Evolutionary conservation across 2,329 filamentous ascomycete species (phyloP).

Genomic region (Talaromyces sp.): DNA sequence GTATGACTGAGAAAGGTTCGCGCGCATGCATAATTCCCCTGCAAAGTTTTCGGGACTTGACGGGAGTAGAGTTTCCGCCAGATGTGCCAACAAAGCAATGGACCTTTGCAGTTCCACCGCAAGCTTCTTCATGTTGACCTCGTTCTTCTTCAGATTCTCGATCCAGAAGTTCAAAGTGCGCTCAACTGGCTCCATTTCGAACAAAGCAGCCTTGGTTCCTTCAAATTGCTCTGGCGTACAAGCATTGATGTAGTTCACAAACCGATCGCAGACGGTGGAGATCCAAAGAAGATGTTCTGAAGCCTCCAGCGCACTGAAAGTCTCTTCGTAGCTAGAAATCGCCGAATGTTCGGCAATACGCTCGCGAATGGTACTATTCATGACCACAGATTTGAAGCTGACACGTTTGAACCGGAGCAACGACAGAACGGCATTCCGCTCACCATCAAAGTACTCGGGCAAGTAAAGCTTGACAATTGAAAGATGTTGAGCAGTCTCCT

Average conservation of each 20-base stretch:
- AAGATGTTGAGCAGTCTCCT: constrained; percentile 85
- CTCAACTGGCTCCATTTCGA: constrained; percentile 90
- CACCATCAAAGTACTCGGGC: constrained; percentile 77
- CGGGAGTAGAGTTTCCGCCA: constrained; percentile 78
- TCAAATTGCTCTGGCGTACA: constrained; percentile 79
- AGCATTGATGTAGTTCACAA: constrained; percentile 76
- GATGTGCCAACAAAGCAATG: constrained; percentile 82
- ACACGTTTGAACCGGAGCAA: constrained; percentile 86
- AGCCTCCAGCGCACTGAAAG: constrained; percentile 78
- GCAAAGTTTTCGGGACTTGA: constrained; percentile 72
- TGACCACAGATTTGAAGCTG: constrained; percentile 80
- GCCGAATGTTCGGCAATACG: constrained; percentile 68
- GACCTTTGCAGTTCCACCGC: constrained; percentile 79
- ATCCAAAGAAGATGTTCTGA: constrained; percentile 87
- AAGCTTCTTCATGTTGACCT: constrained; percentile 82
- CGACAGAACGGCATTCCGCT: constrained; percentile 84
- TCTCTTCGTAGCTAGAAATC: constrained; percentile 72
- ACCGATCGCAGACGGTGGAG: constrained; percentile 78
- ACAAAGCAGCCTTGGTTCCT: constrained; percentile 75
- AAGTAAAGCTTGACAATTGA: constrained; percentile 87
- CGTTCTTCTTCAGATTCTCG: constrained; percentile 78
- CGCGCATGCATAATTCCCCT: constrained; percentile 77
- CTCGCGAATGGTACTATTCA: constrained; percentile 78
- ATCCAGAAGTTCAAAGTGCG: constrained; percentile 86
- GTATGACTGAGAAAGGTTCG: constrained; percentile 75